Percentiles rank a stretch among this genome's conserved stretches.
These are phyloP conservation scores for Ceratobasidium sp. DNA, from an alignment of 1,284 basidiomycete species.

Conservation along the genomic window DNA sequence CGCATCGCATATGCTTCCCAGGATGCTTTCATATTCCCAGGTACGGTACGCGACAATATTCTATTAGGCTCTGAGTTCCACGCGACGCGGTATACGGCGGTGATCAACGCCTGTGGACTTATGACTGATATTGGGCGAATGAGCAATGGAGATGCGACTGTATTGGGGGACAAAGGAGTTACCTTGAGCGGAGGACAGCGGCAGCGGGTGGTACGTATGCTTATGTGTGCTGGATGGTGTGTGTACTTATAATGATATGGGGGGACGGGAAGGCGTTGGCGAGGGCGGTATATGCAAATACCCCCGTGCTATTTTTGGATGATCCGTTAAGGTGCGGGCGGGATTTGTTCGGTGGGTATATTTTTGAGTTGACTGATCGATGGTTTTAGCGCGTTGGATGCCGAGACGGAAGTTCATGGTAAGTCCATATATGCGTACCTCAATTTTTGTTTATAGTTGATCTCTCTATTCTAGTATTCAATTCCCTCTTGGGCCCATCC, in stretches of 20 bases:
- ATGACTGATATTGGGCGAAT: slow-evolving; percentile 44
- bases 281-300: slow-evolving; percentile 46
- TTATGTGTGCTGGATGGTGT: too few species aligned
- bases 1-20: slow-evolving; percentile 53
- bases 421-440: neutral
- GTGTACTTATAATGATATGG: neutral
- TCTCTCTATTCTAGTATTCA: slow-evolving; percentile 40
- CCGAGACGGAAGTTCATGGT: slow-evolving; percentile 30
- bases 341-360: neutral
- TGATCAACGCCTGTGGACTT: slow-evolving; percentile 52
- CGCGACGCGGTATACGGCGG: slow-evolving; percentile 51
- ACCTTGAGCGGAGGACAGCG: slow-evolving; percentile 53
- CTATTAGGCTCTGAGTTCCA: slow-evolving; percentile 48
- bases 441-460: neutral
- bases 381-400: slow-evolving; percentile 18
- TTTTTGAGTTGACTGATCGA: neutral
- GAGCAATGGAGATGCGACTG: slow-evolving; percentile 46
- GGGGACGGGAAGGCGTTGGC: slow-evolving; percentile 42
- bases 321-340: slow-evolving; percentile 43
- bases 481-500: slow-evolving; percentile 36
- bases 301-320: slow-evolving; percentile 44
- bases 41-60: slow-evolving; percentile 52
- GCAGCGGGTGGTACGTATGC: slow-evolving; percentile 51
- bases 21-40: slow-evolving; percentile 53
- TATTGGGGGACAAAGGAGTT: slow-evolving; percentile 50